A percentile compares a stretch with the other conserved stretches of the same genome.
Evolutionary conservation across 1,139 yeast species (phyloP).

Genomic region (Suhomyces guaymorum): DNA sequence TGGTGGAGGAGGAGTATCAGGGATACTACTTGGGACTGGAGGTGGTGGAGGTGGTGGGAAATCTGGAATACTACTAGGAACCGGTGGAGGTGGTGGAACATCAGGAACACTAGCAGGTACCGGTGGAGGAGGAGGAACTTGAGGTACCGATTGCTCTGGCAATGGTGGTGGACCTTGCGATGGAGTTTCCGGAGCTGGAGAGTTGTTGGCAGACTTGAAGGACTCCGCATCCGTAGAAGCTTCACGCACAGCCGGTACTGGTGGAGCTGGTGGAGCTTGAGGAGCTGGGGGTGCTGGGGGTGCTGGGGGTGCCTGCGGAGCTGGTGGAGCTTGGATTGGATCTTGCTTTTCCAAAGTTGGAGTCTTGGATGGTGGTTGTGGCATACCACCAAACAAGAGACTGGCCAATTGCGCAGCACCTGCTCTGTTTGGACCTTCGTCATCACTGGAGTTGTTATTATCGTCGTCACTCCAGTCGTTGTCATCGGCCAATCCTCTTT

Average conservation of each 20-base stretch:
- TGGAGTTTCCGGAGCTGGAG: conserved; percentile 11
- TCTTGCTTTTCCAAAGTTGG: conserved; percentile 6
- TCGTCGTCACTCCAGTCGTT: conserved; percentile 67
- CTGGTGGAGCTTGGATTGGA: conserved; percentile 2
- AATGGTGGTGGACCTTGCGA: conserved; percentile 12
- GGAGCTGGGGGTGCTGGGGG: too few species aligned
- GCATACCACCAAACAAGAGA: conserved; percentile 63
- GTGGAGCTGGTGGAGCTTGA: conserved; percentile 2
- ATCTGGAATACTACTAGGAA: too few species aligned
- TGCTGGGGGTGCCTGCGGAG: conserved; percentile 1
- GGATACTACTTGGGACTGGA: conserved; percentile 18
- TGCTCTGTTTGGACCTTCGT: conserved; percentile 47
- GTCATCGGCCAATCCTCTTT: conserved; percentile 54
- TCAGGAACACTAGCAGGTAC: conserved; percentile 10
- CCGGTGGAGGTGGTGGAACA: conserved; percentile 20
- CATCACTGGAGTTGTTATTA: conserved; percentile 54
- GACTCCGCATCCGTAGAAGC: conserved; percentile 11
- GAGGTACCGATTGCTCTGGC: conserved; percentile 8
- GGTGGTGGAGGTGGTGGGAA: conserved; percentile 20
- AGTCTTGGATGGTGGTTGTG: conserved; percentile 34
- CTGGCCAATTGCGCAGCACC: conserved; percentile 68
- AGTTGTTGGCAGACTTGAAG: conserved; percentile 10
- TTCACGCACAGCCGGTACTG: conserved; percentile 6
- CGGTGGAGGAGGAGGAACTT: conserved; percentile 7
- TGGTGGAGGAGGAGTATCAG: conserved; percentile 16